phyloP scores from a whole-genome alignment of 495 filamentous ascomycete genomes.

The Xylaria curta region DNA sequence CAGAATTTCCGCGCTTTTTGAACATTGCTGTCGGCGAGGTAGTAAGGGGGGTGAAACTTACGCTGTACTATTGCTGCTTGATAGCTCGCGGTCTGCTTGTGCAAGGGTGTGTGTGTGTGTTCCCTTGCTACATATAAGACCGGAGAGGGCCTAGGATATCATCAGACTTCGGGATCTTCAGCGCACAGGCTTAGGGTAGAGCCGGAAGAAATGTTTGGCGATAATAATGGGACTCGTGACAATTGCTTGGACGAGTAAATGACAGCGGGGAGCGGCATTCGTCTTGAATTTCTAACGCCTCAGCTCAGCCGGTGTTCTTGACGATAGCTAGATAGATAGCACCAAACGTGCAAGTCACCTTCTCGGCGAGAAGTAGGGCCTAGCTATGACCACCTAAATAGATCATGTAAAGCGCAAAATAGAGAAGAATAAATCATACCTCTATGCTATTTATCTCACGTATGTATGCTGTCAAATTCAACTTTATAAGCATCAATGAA shows the following conservation, averaged over 20 bases:
- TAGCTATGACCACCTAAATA: not conserved
- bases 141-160: not conserved
- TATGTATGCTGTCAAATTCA: not conserved
- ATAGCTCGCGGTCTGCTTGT: not conserved
- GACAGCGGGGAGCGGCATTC: not conserved
- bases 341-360: not conserved
- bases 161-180: not conserved
- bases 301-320: too few species aligned
- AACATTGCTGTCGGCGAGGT: not conserved
- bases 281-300: too few species aligned
- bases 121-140: not conserved
- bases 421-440: not conserved
- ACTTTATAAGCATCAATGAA: not conserved
- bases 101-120: not conserved
- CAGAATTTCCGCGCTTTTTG: constrained; percentile 70
- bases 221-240: not conserved
- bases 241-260: not conserved
- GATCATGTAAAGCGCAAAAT: not conserved
- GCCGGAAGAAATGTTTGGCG: not conserved
- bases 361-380: not conserved
- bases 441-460: not conserved
- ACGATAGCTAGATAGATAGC: not conserved
- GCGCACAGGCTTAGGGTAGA: not conserved
- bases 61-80: not conserved
- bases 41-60: not conserved